Conservation (phyloP, 768 basidiomycete genomes). For the Phallus indusiatus region DNA sequence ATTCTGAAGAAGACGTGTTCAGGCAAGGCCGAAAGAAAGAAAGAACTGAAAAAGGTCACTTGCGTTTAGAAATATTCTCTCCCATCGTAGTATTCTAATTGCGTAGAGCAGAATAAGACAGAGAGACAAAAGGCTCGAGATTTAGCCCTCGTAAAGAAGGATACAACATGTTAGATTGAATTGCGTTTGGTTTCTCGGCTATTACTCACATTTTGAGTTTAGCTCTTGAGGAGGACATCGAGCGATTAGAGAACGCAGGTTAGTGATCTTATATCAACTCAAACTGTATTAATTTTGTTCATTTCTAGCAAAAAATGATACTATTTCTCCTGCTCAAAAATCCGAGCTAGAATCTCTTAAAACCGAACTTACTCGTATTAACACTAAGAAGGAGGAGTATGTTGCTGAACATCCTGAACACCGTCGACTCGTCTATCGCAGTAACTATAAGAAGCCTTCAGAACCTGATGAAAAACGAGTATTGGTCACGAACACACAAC, state of each 20-base stretch:
- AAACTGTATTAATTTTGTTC: constrained; percentile 58
- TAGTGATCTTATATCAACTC: not conserved
- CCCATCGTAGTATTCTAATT: constrained; percentile 12
- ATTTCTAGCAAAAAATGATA: constrained; percentile 21
- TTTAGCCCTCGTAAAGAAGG: constrained; percentile 89
- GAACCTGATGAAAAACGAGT: constrained; percentile 29
- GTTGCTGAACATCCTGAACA: constrained; percentile 91
- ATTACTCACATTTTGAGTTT: not conserved
- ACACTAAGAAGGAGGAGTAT: constrained; percentile 85
- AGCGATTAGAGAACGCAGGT: constrained; percentile 10
- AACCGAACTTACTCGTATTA: constrained; percentile 68
- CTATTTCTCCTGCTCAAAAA: constrained; percentile 38
- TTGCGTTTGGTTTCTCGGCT: not conserved
- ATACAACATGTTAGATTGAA: constrained; percentile 58
- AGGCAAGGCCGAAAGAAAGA: constrained; percentile 92
- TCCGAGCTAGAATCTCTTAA: constrained; percentile 64
- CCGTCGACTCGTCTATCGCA: constrained; percentile 63
- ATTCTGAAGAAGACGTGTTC: constrained; percentile 1
- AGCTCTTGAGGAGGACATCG: constrained; percentile 6
- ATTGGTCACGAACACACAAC: constrained; percentile 33
- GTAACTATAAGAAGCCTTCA: constrained; percentile 23
- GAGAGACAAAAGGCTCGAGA: constrained; percentile 74
- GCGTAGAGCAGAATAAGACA: constrained; percentile 79
- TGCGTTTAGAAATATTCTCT: constrained; percentile 14
- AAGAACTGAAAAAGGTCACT: constrained; percentile 86